Conservation (phyloP, 768 basidiomycete species). For the Vararia minispora region DNA sequence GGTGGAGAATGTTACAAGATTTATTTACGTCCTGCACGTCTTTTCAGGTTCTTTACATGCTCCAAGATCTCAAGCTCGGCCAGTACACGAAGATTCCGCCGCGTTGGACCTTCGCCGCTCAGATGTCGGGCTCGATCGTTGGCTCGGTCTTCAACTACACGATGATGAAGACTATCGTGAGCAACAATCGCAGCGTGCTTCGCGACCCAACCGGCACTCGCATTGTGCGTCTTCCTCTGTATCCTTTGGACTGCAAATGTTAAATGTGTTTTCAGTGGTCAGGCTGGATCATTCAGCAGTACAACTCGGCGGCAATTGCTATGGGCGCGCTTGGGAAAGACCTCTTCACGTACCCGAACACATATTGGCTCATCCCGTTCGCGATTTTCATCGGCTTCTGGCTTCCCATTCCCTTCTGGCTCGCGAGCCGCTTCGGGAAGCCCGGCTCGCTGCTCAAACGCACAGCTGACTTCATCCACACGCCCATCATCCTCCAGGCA, state of each 20-base stretch:
- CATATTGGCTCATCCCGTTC: slow-evolving; percentile 36
- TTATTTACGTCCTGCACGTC: too few relatives aligned
- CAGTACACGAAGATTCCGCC: slow-evolving; percentile 47
- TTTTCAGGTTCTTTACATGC: too few relatives aligned
- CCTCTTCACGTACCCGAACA: slow-evolving; percentile 37
- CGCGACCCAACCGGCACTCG: slow-evolving; percentile 38
- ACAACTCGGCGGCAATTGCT: slow-evolving; percentile 43
- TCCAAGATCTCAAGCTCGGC: slow-evolving; percentile 36
- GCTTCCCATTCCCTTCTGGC: slow-evolving; percentile 38
- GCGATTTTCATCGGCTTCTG: slow-evolving; percentile 41
- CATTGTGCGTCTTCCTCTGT: slow-evolving; percentile 23
- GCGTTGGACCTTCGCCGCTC: slow-evolving; percentile 33
- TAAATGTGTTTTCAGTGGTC: slow-evolving; percentile 25
- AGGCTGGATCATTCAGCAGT: slow-evolving; percentile 41
- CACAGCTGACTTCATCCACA: slow-evolving; percentile 31
- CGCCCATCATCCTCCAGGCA: slow-evolving; percentile 32
- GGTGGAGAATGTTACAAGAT: too few relatives aligned
- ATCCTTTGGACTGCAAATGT: not conserved
- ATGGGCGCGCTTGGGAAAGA: slow-evolving; percentile 45
- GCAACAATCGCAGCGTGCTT: slow-evolving; percentile 32
- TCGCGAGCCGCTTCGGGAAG: slow-evolving; percentile 27
- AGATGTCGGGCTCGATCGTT: slow-evolving; percentile 39
- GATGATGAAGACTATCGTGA: slow-evolving; percentile 38
- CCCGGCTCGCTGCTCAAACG: slow-evolving; percentile 23
- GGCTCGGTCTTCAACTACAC: slow-evolving; percentile 43